A percentile compares a stretch with the other conserved stretches of the same genome.
These are phyloP conservation scores for Xylaria sp. DNA, from an alignment of 2,329 filamentous ascomycete genomes.

Conservation along the genomic window DNA sequence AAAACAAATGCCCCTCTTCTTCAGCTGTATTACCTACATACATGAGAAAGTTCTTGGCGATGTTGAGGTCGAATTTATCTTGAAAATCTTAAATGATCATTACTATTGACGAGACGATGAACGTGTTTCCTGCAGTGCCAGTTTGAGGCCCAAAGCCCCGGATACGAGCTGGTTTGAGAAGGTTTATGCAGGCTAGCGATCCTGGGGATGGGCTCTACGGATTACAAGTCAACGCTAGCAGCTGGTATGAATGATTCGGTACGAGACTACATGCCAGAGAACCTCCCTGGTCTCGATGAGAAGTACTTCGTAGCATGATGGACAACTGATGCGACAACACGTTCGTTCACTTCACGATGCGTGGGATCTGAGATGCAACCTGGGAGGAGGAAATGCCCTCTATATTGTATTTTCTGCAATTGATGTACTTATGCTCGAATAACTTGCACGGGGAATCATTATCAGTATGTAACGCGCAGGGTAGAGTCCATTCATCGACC, in stretches of 20 bases:
- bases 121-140: background rate
- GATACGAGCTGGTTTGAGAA: conserved; percentile 48
- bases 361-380: background rate
- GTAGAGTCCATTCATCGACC: background rate
- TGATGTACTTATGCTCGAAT: too few relatives aligned
- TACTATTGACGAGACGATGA: too few relatives aligned
- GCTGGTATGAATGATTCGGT: background rate
- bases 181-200: conserved; percentile 34
- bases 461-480: background rate
- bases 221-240: background rate
- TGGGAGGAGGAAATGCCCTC: background rate
- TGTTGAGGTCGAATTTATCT: too few relatives aligned
- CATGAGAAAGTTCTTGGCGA: too few relatives aligned
- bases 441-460: background rate
- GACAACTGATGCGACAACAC: background rate
- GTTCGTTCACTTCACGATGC: background rate
- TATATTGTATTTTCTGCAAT: too few relatives aligned
- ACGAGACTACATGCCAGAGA: background rate
- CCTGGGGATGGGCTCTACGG: background rate
- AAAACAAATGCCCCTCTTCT: too few relatives aligned
- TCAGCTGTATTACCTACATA: too few relatives aligned
- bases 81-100: too few relatives aligned
- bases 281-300: background rate
- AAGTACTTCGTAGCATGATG: background rate
- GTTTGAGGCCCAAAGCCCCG: background rate